Percentiles rank a stretch among this genome's conserved stretches.
Evolutionary conservation across 2,329 filamentous ascomycete species (phyloP).

Genomic region (Botryotinia convoluta): DNA sequence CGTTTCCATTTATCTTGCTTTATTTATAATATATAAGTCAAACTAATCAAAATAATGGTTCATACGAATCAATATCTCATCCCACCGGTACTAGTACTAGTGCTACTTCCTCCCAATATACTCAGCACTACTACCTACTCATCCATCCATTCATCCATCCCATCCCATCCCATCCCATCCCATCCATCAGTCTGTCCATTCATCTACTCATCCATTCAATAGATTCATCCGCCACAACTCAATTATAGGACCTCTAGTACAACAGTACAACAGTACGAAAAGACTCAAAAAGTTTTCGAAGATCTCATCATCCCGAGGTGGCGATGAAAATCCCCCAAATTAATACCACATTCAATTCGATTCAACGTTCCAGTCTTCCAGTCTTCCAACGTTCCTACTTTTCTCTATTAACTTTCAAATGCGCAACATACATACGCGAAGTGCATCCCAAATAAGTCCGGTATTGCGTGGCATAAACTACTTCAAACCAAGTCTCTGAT

Average conservation of each 20-base stretch:
- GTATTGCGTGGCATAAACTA: constrained; percentile 2
- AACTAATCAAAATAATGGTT: not conserved
- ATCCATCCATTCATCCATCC: not conserved
- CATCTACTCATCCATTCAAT: not conserved
- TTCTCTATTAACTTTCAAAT: not conserved
- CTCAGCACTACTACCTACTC: not conserved
- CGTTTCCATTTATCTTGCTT: not conserved
- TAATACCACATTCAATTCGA: not conserved
- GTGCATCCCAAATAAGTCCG: not conserved
- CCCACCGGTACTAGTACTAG: not conserved
- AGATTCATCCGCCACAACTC: not conserved
- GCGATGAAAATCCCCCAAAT: not conserved
- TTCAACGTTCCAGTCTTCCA: no score
- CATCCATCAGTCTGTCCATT: no score
- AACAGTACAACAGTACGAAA: not conserved
- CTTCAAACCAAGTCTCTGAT: constrained; percentile 2
- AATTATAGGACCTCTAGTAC: not conserved
- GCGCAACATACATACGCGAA: constrained; percentile 1
- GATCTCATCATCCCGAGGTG: not conserved
- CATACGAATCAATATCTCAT: constrained; percentile 4
- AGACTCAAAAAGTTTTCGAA: not conserved
- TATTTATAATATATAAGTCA: not conserved
- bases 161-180: no score
- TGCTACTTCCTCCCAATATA: not conserved
- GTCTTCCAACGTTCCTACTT: no score